Evolutionary conservation across 1,284 basidiomycete genomes (phyloP).

Genomic region (Fomitopsis betulina): DNA sequence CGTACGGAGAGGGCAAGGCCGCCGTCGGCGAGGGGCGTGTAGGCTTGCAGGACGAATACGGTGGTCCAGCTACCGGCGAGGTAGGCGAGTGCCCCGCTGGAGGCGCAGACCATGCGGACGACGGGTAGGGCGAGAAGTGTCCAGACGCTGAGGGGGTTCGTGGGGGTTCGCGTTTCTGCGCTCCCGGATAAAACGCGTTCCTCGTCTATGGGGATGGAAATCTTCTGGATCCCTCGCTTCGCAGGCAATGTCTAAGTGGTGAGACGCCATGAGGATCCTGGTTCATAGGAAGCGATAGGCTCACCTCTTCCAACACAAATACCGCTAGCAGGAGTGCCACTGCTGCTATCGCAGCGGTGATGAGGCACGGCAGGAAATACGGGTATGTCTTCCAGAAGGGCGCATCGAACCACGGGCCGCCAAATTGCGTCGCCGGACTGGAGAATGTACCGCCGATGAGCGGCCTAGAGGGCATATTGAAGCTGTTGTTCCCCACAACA

Average conservation of each 20-base stretch:
- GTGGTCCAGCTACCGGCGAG: constrained; percentile 54
- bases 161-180: background rate
- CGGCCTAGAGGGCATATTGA: constrained; percentile 35
- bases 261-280: background rate
- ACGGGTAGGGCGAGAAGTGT: constrained; percentile 44
- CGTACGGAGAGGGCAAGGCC: constrained; percentile 55
- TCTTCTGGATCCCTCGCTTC: constrained; percentile 15
- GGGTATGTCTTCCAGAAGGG: constrained; percentile 47
- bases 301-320: constrained; percentile 52
- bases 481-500: background rate
- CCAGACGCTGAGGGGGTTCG: constrained; percentile 19
- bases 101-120: constrained; percentile 47
- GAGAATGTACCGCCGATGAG: constrained; percentile 59
- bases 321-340: constrained; percentile 35
- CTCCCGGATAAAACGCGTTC: constrained; percentile 7
- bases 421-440: constrained; percentile 45
- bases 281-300: background rate
- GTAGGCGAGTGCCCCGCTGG: constrained; percentile 54
- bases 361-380: constrained; percentile 54
- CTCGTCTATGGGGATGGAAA: constrained; percentile 8
- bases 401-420: constrained; percentile 35
- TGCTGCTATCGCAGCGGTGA: constrained; percentile 30
- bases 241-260: constrained; percentile 34
- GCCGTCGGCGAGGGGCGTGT: constrained; percentile 50
- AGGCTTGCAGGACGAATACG: constrained; percentile 65